phyloP scores from a whole-genome alignment of 208 protist genomes.

The Leishmania tarentolae region DNA sequence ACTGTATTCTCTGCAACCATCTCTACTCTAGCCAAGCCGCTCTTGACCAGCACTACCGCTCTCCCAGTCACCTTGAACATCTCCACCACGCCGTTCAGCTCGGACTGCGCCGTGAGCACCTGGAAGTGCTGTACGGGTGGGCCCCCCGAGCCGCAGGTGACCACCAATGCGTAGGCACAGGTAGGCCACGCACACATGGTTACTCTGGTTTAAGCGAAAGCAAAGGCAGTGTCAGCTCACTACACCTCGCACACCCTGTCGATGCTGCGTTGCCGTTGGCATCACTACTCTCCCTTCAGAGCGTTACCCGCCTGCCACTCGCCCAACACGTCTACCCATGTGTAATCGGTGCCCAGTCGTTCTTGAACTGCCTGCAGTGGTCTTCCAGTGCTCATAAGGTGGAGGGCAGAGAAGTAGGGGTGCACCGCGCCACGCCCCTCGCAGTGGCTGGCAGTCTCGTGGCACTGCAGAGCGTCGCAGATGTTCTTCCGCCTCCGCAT shows the following conservation, averaged over 20 bases:
- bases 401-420: constrained; percentile 7
- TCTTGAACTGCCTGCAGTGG: constrained; percentile 78
- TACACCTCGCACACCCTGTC: not conserved
- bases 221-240: constrained; percentile 1
- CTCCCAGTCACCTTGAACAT: constrained; percentile 47
- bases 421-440: constrained; percentile 35
- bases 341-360: constrained; percentile 45
- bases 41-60: constrained; percentile 48
- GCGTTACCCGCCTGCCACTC: constrained; percentile 11
- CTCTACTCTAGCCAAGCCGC: constrained; percentile 15
- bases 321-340: constrained; percentile 40
- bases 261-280: constrained; percentile 16
- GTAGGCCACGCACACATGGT: not conserved
- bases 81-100: constrained; percentile 50
- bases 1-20: constrained; percentile 64
- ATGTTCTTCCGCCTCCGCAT: constrained; percentile 23
- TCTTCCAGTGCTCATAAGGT: not conserved
- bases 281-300: constrained; percentile 18
- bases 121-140: constrained; percentile 17
- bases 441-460: constrained; percentile 66
- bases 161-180: not conserved
- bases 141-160: not conserved
- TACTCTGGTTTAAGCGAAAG: not conserved
- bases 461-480: constrained; percentile 8
- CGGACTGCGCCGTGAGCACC: constrained; percentile 14